A percentile compares a stretch with the other conserved stretches of the same genome.
Conservation (phyloP, 139 green algal species). For the Edaphochlamys debaryana region DNA sequence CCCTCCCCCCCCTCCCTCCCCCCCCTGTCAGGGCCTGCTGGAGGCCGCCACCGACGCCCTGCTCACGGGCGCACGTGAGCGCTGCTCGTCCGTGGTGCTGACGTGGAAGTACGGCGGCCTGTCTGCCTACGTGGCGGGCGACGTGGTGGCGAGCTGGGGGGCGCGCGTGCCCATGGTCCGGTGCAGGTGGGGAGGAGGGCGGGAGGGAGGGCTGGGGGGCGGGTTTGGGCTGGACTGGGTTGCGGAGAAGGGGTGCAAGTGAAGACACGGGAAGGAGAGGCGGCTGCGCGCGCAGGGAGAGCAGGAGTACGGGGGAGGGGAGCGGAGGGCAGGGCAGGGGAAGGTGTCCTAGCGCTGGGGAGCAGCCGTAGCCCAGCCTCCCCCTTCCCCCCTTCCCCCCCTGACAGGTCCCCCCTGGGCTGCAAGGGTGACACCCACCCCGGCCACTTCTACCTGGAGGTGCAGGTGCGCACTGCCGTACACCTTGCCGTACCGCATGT, state of each 20-base stretch:
- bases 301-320: too few relatives aligned
- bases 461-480: constrained; percentile 16
- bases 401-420: constrained; percentile 29
- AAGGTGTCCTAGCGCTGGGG: too few relatives aligned
- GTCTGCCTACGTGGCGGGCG: constrained; percentile 74
- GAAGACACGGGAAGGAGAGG: too few relatives aligned
- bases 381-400: not conserved
- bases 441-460: constrained; percentile 62
- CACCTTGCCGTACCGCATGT: too few relatives aligned
- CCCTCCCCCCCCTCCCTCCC: not conserved
- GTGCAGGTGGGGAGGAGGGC: constrained; percentile 43
- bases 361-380: too few relatives aligned
- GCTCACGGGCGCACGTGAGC: constrained; percentile 52
- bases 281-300: too few relatives aligned
- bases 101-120: constrained; percentile 79
- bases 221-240: too few relatives aligned
- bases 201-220: too few relatives aligned
- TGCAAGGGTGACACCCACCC: constrained; percentile 44
- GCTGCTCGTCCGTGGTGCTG: constrained; percentile 58
- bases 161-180: constrained; percentile 60
- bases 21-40: constrained; percentile 41
- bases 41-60: constrained; percentile 60
- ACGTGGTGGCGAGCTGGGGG: constrained; percentile 80
- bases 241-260: too few relatives aligned
- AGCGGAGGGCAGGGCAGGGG: too few relatives aligned